phyloP scores from a whole-genome alignment of 148 eudicot genomes.

The Camellia sinensis region DNA sequence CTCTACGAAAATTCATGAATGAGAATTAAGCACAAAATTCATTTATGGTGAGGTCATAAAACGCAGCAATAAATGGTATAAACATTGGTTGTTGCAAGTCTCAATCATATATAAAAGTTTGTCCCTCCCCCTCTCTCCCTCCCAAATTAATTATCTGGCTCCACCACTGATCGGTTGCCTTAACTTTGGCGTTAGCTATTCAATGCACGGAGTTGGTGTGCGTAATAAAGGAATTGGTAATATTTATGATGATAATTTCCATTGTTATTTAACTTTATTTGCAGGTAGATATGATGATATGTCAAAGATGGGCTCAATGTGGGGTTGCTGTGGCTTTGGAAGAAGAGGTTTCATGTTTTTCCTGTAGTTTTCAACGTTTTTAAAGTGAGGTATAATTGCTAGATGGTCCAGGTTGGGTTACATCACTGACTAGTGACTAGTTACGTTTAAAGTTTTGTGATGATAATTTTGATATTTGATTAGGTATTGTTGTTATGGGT shows the following conservation, averaged over 20 bases:
- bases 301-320: not conserved
- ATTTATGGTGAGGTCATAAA: too few species aligned
- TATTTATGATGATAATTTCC: not conserved
- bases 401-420: not conserved
- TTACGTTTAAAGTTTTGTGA: not conserved
- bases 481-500: not conserved
- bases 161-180: too few species aligned
- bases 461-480: not conserved
- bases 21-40: too few species aligned
- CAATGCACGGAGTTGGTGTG: not conserved
- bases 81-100: too few species aligned
- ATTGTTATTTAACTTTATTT: not conserved
- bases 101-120: too few species aligned
- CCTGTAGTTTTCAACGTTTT: not conserved
- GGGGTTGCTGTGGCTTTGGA: not conserved
- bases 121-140: too few species aligned
- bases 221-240: not conserved
- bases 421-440: not conserved
- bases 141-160: too few species aligned
- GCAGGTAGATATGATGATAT: not conserved
- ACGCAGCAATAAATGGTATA: too few species aligned
- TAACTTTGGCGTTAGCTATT: too few species aligned
- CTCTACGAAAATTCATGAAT: too few species aligned
- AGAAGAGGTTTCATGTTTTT: not conserved
- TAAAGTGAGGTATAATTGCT: not conserved